Percentiles rank a stretch among this genome's conserved stretches.
phyloP scores from a whole-genome alignment of 495 filamentous ascomycete species.

The Aspergillus avenaceus region DNA sequence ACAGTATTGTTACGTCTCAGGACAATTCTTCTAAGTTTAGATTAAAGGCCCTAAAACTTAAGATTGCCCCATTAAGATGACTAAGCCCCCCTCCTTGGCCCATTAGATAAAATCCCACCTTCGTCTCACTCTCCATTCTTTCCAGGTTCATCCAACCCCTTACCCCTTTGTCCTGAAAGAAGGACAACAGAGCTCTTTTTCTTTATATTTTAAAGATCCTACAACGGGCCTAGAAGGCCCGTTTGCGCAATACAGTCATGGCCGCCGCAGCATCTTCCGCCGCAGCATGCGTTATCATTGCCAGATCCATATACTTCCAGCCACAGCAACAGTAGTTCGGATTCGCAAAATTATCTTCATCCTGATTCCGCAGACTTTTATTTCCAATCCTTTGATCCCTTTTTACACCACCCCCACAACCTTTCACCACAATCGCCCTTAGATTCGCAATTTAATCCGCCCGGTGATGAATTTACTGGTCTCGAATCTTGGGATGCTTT shows the following conservation, averaged over 20 bases:
- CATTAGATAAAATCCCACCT: not conserved
- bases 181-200: not conserved
- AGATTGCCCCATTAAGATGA: not conserved
- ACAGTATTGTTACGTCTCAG: not conserved
- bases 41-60: not conserved
- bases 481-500: constrained; percentile 2
- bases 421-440: not conserved
- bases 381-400: not conserved
- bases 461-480: constrained; percentile 4
- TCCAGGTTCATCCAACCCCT: not conserved
- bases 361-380: not conserved
- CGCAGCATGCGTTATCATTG: not conserved
- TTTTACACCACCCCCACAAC: not conserved
- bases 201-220: not conserved
- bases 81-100: not conserved
- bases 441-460: constrained; percentile 3
- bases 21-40: too few relatives aligned
- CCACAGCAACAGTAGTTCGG: not conserved
- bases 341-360: not conserved
- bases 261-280: not conserved
- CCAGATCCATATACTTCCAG: not conserved
- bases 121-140: not conserved
- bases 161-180: not conserved
- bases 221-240: constrained; percentile 3
- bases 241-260: constrained; percentile 6